These are phyloP conservation scores for Chlorencoelia australis DNA, from an alignment of 2,329 filamentous ascomycete species.

Conservation along the genomic window DNA sequence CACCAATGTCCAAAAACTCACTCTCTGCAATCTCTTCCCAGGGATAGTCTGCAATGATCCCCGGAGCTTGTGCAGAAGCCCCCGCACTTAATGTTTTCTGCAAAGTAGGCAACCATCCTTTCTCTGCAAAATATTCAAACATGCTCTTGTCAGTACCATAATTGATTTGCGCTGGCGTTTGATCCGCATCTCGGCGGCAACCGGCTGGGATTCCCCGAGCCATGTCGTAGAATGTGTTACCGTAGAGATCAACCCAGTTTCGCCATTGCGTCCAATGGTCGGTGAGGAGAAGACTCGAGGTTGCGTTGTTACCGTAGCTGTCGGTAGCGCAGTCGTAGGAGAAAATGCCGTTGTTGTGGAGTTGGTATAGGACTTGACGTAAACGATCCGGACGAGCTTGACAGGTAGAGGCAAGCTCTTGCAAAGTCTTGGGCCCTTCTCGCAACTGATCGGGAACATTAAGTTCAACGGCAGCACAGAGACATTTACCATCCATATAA, in stretches of 20 bases:
- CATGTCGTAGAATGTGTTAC: constrained; percentile 35
- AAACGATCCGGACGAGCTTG: constrained; percentile 24
- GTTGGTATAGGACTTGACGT: constrained; percentile 25
- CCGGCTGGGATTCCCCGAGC: constrained; percentile 31
- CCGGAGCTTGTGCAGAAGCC: constrained; percentile 30
- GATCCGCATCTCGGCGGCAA: constrained; percentile 13
- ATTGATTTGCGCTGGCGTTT: constrained; percentile 31
- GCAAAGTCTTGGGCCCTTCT: neutral
- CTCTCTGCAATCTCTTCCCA: constrained; percentile 30
- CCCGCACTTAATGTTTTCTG: constrained; percentile 31
- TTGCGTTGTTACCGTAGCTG: constrained; percentile 28
- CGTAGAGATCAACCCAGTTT: constrained; percentile 35
- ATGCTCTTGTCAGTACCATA: constrained; percentile 33
- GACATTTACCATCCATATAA: constrained; percentile 5
- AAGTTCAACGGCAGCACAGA: constrained; percentile 4
- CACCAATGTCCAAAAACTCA: constrained; percentile 32
- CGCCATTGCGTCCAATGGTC: constrained; percentile 37
- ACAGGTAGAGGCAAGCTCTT: constrained; percentile 1
- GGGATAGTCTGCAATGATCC: constrained; percentile 32
- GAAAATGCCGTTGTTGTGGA: constrained; percentile 31
- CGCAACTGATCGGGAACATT: constrained; percentile 4
- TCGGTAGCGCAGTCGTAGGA: constrained; percentile 21
- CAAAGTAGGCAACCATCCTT: constrained; percentile 27
- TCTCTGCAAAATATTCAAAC: constrained; percentile 30
- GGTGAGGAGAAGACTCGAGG: constrained; percentile 26